Conservation (phyloP, 768 basidiomycete genomes). For the Leccinum subgranulosum region DNA sequence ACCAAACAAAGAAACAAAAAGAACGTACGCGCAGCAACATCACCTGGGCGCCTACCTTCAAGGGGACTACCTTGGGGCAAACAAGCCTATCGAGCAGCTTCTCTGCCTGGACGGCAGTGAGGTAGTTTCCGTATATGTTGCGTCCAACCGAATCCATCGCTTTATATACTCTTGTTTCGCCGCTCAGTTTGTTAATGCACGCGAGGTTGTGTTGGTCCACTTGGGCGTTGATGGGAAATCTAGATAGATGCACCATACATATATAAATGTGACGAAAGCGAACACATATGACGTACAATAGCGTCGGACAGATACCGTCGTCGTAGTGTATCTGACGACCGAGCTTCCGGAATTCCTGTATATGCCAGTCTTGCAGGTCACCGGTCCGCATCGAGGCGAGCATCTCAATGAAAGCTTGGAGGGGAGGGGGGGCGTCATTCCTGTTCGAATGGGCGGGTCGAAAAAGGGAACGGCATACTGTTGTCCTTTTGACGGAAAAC, state of each 20-base stretch:
- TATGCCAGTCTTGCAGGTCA: conserved; percentile 57
- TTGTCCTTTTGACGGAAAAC: conserved; percentile 75
- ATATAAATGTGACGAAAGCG: not conserved
- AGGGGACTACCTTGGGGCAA: conserved; percentile 42
- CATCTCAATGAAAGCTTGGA: conserved; percentile 90
- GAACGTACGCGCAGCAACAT: conserved; percentile 51
- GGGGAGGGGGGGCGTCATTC: not conserved
- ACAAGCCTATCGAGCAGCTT: conserved; percentile 46
- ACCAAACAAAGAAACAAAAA: not conserved
- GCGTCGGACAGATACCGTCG: conserved; percentile 85
- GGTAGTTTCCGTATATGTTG: conserved; percentile 35
- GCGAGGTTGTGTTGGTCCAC: conserved; percentile 25
- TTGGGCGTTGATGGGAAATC: conserved; percentile 27
- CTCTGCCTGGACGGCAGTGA: conserved; percentile 29
- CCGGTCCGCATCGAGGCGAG: conserved; percentile 98
- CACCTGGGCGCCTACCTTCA: conserved; percentile 75
- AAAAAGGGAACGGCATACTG: conserved; percentile 26
- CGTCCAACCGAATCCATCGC: conserved; percentile 46
- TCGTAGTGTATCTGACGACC: conserved; percentile 63
- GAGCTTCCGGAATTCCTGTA: conserved; percentile 64
- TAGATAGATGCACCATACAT: conserved; percentile 4
- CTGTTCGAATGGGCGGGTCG: not conserved
- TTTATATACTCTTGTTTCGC: conserved; percentile 31
- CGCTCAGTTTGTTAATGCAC: conserved; percentile 22
- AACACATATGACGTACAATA: conserved; percentile 55